Evolutionary conservation across 768 basidiomycete genomes (phyloP), one percentile per base, ranked within the genome.

Genomic region (Trametes sanguinea): DNA sequence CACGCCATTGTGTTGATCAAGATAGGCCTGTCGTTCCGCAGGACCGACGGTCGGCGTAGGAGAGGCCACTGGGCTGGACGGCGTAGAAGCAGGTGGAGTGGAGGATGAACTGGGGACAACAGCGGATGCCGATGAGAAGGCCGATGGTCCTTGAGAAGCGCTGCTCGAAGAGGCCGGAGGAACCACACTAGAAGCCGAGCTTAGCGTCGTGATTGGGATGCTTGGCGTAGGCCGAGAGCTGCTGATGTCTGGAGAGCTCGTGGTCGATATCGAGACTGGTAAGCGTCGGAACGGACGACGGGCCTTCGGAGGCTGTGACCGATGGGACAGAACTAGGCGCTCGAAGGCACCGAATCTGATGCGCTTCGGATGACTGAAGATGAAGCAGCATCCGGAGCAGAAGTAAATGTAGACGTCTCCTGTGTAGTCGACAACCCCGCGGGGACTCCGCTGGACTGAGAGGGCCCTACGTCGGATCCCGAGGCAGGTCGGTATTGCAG

Each of bases 1-100:
- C 64, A 84, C 70, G 3, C 67, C 64, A 76, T 92, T 93, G 76
- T 92, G 90, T 3, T 73, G 78, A 14, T 71, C 64, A 37, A 92
- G 77, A 68, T 85, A 89, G 1, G 75, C 73, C 32, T 80, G 69
- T 13, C 80, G 77, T 35, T 71, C 67, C 3, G 46, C 51, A 4
- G 62, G 14, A 2, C 65, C 60, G 2, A 84, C 84, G 33, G 71
- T 53, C 22, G 82, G 82, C 2, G 83, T 82, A 30, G 79, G 85
- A 47, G 82, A 82, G 6, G 45, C 79, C 81, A 35, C 87, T 76
- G 68, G 83, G 84, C 69, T 87, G 32, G 57, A 39, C 83, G 44
- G 83, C 83, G 64, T 83, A 13, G 58, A 57, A 22, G 46, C 30
- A 11, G 60, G 17, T 22, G 22, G 35, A 37, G 35, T 11, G 11